These are phyloP conservation scores for Phytopythium aichiense DNA, from an alignment of 352 stramenopile genomes.

Conservation along the genomic window DNA sequence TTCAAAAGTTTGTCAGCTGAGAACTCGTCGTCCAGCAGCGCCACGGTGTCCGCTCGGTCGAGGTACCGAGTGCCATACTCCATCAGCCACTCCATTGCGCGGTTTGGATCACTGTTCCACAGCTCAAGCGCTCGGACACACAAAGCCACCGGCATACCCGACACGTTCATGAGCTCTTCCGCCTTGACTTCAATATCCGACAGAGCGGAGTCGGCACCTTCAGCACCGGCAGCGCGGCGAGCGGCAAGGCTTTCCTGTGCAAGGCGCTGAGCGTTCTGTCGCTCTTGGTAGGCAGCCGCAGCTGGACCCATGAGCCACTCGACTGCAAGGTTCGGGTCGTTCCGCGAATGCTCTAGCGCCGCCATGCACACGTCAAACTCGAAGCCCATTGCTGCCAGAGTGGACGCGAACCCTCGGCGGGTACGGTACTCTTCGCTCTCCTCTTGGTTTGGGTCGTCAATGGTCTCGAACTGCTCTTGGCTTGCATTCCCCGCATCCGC, in stretches of 20 bases:
- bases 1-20: conserved; percentile 35
- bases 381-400: conserved; percentile 83
- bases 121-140: conserved; percentile 69
- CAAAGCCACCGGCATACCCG: conserved; percentile 64
- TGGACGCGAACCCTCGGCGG: conserved; percentile 75
- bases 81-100: conserved; percentile 87
- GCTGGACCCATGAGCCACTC: conserved; percentile 84
- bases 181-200: conserved; percentile 52
- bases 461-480: conserved; percentile 20
- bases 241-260: conserved; percentile 38
- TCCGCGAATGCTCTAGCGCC: conserved; percentile 70
- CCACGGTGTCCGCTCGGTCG: conserved; percentile 43
- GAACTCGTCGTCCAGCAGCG: conserved; percentile 46
- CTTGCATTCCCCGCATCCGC: not conserved
- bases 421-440: conserved; percentile 69
- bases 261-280: conserved; percentile 53
- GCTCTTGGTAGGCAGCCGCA: conserved; percentile 71
- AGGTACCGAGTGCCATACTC: conserved; percentile 66
- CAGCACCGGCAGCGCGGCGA: conserved; percentile 15
- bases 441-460: conserved; percentile 60
- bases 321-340: conserved; percentile 81
- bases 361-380: conserved; percentile 87
- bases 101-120: conserved; percentile 75
- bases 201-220: conserved; percentile 14
- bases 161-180: conserved; percentile 69